Evolutionary conservation across 1,284 basidiomycete species (phyloP), one percentile per base, ranked within the genome.

Genomic region (Cutaneotrichosporon sp.): DNA sequence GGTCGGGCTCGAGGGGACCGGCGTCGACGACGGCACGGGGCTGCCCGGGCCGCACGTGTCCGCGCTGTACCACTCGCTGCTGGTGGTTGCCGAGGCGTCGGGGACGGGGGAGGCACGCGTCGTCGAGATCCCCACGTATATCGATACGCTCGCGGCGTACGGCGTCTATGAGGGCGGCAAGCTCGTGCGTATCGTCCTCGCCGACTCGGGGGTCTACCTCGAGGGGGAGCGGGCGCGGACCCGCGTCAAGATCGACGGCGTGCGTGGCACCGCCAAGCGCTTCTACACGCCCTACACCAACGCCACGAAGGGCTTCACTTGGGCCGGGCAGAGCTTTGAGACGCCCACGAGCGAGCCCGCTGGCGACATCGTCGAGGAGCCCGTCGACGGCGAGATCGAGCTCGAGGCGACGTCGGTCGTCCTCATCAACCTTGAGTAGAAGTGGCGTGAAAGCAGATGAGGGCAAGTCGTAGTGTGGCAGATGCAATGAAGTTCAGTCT

Each of bases 41-140:
- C 49, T 25, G 81, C 27, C 45, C 5, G 24, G 54, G 16, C 54
- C 54, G 5, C 85, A 87, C 59, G 79, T 88, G 53, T 85, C 86
- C 67, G 84, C 87, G 0, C 78, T 82, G 14, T 89, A 87, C 75
- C 87, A 89, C 67, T 84, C 83, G 2, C 84, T 84, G 13, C 81
- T 89, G 61, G 81, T 84, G 54, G 76, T 80, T 42, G 78, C 77
- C 27, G 82, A 82, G 60, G 79, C 81, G 29, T 80, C 83, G 42
- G 82, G 84, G 24, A 64, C 66, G 11, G 73, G 74, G 9, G 79
- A 80, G n/a, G 59, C 84, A 0, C 75, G 79, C 52, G 78, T 85
- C 29, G 76, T 82, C 20, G 87, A 90, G 72, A 76, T 90, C 18
- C 53, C 64, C 1, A 79, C 87, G 25, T 72, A 82, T 63, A 77